phyloP scores from a whole-genome alignment of 1,139 yeast genomes.

The Schizosaccharomyces versatilis region DNA sequence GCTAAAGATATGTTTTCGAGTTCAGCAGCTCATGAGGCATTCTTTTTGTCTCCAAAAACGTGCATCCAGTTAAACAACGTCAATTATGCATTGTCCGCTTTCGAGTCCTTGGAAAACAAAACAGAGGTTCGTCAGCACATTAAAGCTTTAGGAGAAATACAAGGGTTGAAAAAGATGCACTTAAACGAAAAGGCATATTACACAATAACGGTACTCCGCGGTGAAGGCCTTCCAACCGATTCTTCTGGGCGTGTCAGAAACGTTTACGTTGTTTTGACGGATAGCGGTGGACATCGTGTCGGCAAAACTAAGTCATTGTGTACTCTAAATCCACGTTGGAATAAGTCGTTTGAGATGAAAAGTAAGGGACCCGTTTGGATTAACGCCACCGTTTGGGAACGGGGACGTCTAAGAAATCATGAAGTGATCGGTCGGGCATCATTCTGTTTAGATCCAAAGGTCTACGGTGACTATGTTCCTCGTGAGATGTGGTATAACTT shows the following conservation, averaged over 20 bases:
- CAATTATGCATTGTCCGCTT: background rate
- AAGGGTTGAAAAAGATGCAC: background rate
- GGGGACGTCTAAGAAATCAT: constrained; percentile 31
- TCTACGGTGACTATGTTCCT: constrained; percentile 46
- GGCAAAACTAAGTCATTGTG: constrained; percentile 52
- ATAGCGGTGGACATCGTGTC: constrained; percentile 36
- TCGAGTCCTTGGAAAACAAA: background rate
- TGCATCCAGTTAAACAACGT: background rate
- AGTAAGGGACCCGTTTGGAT: constrained; percentile 22
- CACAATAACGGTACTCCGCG: constrained; percentile 35
- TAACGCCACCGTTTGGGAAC: constrained; percentile 57
- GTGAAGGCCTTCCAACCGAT: constrained; percentile 42
- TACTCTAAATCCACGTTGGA: constrained; percentile 62
- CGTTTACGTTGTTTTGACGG: constrained; percentile 45
- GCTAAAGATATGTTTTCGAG: background rate
- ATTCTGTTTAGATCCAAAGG: constrained; percentile 40
- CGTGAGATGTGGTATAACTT: constrained; percentile 36
- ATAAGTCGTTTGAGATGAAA: constrained; percentile 59
- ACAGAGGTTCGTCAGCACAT: background rate
- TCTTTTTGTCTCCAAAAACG: background rate
- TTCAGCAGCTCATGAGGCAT: background rate
- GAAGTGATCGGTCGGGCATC: constrained; percentile 49
- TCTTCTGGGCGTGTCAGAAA: constrained; percentile 34
- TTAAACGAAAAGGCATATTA: background rate
- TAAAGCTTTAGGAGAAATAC: background rate